Base-by-base conservation (phyloP, 345 rosid species). In the Raphanus raphanistrum region DNA sequence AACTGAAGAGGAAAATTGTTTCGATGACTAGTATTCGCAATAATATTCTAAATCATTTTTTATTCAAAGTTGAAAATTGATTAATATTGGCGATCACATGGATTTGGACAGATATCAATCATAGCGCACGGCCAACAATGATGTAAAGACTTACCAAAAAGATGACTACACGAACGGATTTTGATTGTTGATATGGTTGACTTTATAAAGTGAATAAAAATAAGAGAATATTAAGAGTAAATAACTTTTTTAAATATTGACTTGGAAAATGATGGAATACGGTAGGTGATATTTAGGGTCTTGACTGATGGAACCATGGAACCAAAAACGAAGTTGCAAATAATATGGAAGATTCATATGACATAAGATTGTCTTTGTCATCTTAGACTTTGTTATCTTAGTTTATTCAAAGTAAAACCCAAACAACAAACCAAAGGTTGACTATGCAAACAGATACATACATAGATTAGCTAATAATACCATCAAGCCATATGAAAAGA, bases 111-210 rank as follows among this genome's bases (percentile, higher is more conserved):
- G 61, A 3, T 26, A 21, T 21, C 21, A 21, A 21, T 21, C 21
- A 21, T 10, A 13, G 3, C 64, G 75, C 75, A 76, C 75, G 80
- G 70, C 75, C 70, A 71, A 70, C 75, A 70, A 63, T 70, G 57
- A 69, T 69, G 21, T 2, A 50, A 61, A 68, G 70, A 68, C 62
- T 61, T 74, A 62, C 64, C 31, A 61, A 68, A 62, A 61, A 36
- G 31, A 68, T 76, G 67, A 55, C 27, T 1, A 76, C 5, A 61
- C 25, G 41, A 61, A 48, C 68, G 80, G 64, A 33, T 70, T 77
- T 77, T 7, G 54, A 27, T 25, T 63, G 75, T 71, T 63, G 36
- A 54, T 15, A 63, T 36, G 27, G 9, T 70, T 77, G 71, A 70
- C 75, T 77, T 70, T 59, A 17, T 7, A 38, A 38, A 54, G 35